These are phyloP conservation scores for Monosporascus sp. DNA, from an alignment of 2,329 filamentous ascomycete species.

Conservation along the genomic window DNA sequence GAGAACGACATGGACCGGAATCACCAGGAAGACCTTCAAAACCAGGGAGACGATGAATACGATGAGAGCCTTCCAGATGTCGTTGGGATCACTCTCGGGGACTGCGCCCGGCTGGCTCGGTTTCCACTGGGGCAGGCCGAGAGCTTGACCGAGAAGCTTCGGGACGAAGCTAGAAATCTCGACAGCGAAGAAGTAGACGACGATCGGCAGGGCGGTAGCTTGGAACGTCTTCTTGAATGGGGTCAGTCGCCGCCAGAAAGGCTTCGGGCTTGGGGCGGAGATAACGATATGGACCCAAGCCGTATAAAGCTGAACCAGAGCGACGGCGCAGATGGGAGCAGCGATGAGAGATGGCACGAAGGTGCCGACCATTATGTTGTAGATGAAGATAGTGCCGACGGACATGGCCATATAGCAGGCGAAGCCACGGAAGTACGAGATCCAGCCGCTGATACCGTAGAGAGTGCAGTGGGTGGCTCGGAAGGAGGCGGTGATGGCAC, in stretches of 20 bases:
- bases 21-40: slow-evolving; percentile 57
- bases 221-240: slow-evolving; percentile 58
- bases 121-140: slow-evolving; percentile 41
- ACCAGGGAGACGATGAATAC: slow-evolving; percentile 42
- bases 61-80: slow-evolving; percentile 41
- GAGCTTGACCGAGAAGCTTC: slow-evolving; percentile 37
- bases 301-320: slow-evolving; percentile 63
- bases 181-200: slow-evolving; percentile 55
- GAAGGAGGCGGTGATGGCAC: slow-evolving; percentile 45
- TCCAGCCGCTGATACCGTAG: slow-evolving; percentile 56
- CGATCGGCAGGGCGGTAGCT: slow-evolving; percentile 63
- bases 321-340: slow-evolving; percentile 52
- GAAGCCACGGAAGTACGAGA: slow-evolving; percentile 66
- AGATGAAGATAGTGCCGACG: slow-evolving; percentile 30
- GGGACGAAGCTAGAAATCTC: slow-evolving; percentile 46
- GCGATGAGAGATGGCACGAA: slow-evolving; percentile 41
- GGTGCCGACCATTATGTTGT: slow-evolving; percentile 37
- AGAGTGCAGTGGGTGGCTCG: slow-evolving; percentile 51
- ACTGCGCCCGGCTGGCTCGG: slow-evolving; percentile 32
- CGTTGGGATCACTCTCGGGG: slow-evolving; percentile 30
- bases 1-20: slow-evolving; percentile 73
- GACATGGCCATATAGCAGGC: slow-evolving; percentile 39
- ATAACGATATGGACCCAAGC: slow-evolving; percentile 86
- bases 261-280: slow-evolving; percentile 56
- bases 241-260: slow-evolving; percentile 66